Evolutionary conservation across 192 early-diverging fungal genomes (phyloP), one percentile per base, ranked within the genome.

Genomic region (Coemansia furcata): DNA sequence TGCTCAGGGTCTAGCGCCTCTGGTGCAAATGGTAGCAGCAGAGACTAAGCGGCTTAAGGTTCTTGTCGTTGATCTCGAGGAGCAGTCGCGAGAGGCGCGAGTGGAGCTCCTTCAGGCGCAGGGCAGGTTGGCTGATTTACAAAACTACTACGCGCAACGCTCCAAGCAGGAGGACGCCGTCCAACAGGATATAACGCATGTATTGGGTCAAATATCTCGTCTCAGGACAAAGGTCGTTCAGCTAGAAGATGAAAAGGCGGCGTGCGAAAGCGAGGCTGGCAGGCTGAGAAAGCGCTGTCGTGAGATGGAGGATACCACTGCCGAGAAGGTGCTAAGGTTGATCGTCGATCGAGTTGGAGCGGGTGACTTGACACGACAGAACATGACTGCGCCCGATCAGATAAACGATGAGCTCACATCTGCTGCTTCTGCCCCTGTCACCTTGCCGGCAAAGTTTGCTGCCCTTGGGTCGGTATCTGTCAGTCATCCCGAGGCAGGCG

Each of bases 181-280:
- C 9, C 79, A 81, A 61, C 70, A 81, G 46, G 79, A 81, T 44
- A 76, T 81, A 49, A 68, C 71, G 21, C 79, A 81, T 60, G 79
- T 81, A 8, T 55, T 81, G 33, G 67, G 43, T 35, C 79, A 81
- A 62, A 81, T 81, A 35, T 66, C 79, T 0, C 67, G 71, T 12
- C 73, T 81, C 43, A 70, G 79, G 40, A 37, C 58, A 26, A 72
- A 72, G 36, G 67, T 81, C 11, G 65, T 68, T 2, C 58, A 47
- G 29, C 61, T 76, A 15, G 79, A 81, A 55, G 26, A 26, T 4
- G 79, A 81, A 23, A 76, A 73, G 65, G 60, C 33, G 5, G 38
- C 21, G 10, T 57, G 42, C 35, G 79, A 81, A 42, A 58, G 46
- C 19, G 79, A 81, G 49, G 68, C 68, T n/a, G 21, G 40, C 17